Conservation (phyloP, 257 asterid genomes). For the Jaltomata sinuosa region DNA sequence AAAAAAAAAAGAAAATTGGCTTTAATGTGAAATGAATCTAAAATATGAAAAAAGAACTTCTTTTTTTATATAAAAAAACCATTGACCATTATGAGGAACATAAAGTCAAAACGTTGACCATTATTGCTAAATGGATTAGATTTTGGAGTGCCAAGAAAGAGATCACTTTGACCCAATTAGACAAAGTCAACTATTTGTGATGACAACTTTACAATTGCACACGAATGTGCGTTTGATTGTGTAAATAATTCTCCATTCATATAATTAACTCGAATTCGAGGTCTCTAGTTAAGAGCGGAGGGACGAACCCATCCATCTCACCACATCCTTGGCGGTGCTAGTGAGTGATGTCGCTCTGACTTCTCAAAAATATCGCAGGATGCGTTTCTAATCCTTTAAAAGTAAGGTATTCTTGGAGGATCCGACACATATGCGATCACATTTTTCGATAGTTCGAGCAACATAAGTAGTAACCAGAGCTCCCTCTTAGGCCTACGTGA, state of each 20-base stretch:
- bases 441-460: neutral
- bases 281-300: no score
- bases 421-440: accelerated
- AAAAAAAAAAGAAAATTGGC: no score
- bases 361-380: accelerated
- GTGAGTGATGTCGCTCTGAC: neutral
- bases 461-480: neutral
- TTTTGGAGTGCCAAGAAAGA: neutral
- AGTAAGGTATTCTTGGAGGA: accelerated
- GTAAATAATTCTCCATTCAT: neutral
- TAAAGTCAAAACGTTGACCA: neutral
- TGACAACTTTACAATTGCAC: neutral
- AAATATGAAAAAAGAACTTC: no score
- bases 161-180: neutral
- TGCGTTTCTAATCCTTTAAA: accelerated
- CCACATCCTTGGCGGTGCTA: neutral
- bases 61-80: neutral
- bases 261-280: no score
- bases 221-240: neutral
- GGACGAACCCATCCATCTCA: no score
- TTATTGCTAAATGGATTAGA: neutral
- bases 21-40: neutral
- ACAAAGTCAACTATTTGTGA: neutral
- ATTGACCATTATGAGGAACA: neutral
- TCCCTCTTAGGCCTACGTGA: accelerated